A percentile compares a stretch with the other conserved stretches of the same genome.
phyloP scores from a whole-genome alignment of 805 yeast genomes.

The Teunomyces panamensis region DNA sequence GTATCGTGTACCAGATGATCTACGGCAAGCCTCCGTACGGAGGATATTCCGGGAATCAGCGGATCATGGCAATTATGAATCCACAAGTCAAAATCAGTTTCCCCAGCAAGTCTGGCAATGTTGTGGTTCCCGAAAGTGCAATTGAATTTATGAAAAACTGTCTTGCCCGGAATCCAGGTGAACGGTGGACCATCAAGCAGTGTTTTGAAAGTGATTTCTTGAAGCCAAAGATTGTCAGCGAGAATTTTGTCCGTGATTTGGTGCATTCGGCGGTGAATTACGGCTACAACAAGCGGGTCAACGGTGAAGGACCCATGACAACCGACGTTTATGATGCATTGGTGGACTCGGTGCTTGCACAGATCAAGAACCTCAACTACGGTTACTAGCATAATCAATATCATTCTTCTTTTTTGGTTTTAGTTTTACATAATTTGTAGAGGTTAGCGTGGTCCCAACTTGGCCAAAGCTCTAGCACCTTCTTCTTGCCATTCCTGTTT shows the following conservation, averaged over 20 bases:
- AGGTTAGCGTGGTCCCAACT: constrained; percentile 83
- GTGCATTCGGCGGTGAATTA: constrained; percentile 74
- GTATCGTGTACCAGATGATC: constrained; percentile 92
- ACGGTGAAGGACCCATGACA: constrained; percentile 37
- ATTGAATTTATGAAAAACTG: constrained; percentile 73
- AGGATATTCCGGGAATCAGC: constrained; percentile 66
- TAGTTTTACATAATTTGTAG: not conserved
- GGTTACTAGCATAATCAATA: constrained; percentile 12
- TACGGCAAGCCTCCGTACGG: constrained; percentile 94
- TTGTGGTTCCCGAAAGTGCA: constrained; percentile 63
- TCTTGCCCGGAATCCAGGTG: constrained; percentile 63
- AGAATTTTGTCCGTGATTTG: constrained; percentile 62
- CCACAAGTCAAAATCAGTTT: constrained; percentile 71
- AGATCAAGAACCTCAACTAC: constrained; percentile 39
- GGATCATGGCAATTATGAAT: constrained; percentile 81
- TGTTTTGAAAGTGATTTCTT: constrained; percentile 64
- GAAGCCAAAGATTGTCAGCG: constrained; percentile 70
- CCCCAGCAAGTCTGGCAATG: constrained; percentile 63
- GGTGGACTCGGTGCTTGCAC: constrained; percentile 54
- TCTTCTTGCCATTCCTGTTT: constrained; percentile 98
- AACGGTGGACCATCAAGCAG: constrained; percentile 62
- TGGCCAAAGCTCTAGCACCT: constrained; percentile 79
- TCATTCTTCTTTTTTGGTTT: not conserved
- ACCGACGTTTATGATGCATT: constrained; percentile 40
- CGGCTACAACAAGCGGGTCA: constrained; percentile 49